Percentiles rank a stretch among this genome's conserved stretches.
phyloP scores from a whole-genome alignment of 768 basidiomycete species.

The Tylopilus felleus region DNA sequence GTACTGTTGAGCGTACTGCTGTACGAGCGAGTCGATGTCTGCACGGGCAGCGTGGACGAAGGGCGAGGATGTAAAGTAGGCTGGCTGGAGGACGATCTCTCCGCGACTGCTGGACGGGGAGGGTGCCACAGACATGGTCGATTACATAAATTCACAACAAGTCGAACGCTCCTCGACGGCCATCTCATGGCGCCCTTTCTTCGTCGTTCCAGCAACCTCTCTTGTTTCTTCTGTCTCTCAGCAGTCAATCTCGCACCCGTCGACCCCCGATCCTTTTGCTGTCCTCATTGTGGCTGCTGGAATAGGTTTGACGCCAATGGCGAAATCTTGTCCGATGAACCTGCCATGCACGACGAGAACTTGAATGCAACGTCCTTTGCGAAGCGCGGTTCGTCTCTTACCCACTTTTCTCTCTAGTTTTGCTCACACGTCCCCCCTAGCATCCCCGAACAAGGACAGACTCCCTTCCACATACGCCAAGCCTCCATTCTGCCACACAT shows the following conservation, averaged over 20 bases:
- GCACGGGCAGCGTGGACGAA: slow-evolving; percentile 63
- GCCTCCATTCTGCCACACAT: slow-evolving; percentile 78
- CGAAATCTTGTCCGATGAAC: slow-evolving; percentile 80
- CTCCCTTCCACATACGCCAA: slow-evolving; percentile 57
- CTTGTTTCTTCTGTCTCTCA: slow-evolving; percentile 75
- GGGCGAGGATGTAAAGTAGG: slow-evolving; percentile 74
- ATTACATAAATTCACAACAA: slow-evolving; percentile 5
- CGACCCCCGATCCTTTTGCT: slow-evolving; percentile 59
- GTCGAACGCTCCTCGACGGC: no score
- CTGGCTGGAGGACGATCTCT: slow-evolving; percentile 63
- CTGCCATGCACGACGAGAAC: slow-evolving; percentile 81
- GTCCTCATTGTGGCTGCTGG: slow-evolving; percentile 65
- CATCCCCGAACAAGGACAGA: slow-evolving; percentile 65
- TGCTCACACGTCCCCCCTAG: slow-evolving; percentile 34
- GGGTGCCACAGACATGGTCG: slow-evolving; percentile 43
- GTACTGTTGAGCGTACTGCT: slow-evolving; percentile 52
- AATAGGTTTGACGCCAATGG: slow-evolving; percentile 71
- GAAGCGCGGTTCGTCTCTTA: slow-evolving; percentile 59
- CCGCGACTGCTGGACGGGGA: slow-evolving; percentile 59
- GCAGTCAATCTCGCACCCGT: slow-evolving; percentile 37
- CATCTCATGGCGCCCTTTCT: not conserved
- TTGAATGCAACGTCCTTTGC: slow-evolving; percentile 70
- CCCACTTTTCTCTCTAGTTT: not conserved
- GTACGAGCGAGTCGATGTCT: slow-evolving; percentile 56
- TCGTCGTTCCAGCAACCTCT: slow-evolving; percentile 29